Evolutionary conservation across 2,329 filamentous ascomycete genomes (phyloP).

Genomic region (Thielaviopsis euricoi): DNA sequence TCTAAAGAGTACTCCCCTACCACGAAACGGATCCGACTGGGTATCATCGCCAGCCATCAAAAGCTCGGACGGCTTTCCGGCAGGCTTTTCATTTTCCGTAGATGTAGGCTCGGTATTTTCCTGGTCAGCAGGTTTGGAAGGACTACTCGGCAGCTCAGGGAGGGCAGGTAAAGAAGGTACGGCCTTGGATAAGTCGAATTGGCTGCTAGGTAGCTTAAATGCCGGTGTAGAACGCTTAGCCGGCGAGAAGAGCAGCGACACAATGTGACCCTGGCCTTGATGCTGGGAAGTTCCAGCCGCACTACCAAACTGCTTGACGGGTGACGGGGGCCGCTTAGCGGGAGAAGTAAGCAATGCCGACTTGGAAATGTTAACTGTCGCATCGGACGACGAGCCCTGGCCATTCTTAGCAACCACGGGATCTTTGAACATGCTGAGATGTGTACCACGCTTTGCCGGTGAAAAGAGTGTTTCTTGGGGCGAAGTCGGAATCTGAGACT

Average conservation of each 20-base stretch:
- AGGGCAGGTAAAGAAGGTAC: slow-evolving; percentile 3
- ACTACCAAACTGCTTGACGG: slow-evolving; percentile 23
- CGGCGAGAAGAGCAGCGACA: slow-evolving; percentile 34
- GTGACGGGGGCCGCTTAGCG: slow-evolving; percentile 32
- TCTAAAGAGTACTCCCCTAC: slow-evolving; percentile 5
- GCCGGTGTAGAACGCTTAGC: slow-evolving; percentile 25
- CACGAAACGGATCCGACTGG: slow-evolving; percentile 8
- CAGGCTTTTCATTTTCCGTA: neutral
- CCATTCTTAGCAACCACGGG: slow-evolving; percentile 12
- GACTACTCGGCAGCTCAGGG: neutral
- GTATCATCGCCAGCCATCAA: slow-evolving; percentile 20
- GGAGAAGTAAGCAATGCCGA: slow-evolving; percentile 29
- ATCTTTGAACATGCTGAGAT: slow-evolving; percentile 15
- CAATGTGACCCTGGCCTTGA: slow-evolving; percentile 26
- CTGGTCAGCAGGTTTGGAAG: neutral
- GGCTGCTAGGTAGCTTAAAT: slow-evolving; percentile 6
- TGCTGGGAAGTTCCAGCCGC: slow-evolving; percentile 16
- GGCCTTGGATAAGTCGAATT: slow-evolving; percentile 5
- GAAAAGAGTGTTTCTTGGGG: slow-evolving; percentile 40
- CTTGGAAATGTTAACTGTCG: slow-evolving; percentile 19
- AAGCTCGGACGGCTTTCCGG: slow-evolving; percentile 18
- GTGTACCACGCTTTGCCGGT: slow-evolving; percentile 37
- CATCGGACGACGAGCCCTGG: slow-evolving; percentile 15
- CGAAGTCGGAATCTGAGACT: slow-evolving; percentile 28
- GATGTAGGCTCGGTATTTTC: neutral